Percentiles rank a stretch among this genome's conserved stretches.
Conservation (phyloP, 2,329 filamentous ascomycete genomes). For the Xylariaceae sp. region DNA sequence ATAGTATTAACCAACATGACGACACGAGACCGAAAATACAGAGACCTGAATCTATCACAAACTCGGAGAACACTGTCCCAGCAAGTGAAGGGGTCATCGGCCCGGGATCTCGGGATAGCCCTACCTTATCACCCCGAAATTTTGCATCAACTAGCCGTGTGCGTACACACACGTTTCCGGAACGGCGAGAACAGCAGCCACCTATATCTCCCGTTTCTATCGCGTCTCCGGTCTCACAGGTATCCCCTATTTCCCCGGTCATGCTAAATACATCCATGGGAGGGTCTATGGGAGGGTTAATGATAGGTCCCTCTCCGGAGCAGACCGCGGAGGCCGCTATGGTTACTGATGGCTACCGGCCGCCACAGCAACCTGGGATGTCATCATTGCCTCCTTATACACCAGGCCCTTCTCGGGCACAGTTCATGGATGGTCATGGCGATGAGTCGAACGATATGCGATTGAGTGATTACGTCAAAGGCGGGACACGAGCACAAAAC, state of each 20-base stretch:
- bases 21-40: slow-evolving; percentile 8
- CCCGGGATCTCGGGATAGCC: slow-evolving; percentile 2
- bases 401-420: slow-evolving; percentile 30
- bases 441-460: slow-evolving; percentile 41
- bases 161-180: not conserved
- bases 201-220: slow-evolving; percentile 24
- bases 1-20: slow-evolving; percentile 16
- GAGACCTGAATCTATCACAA: slow-evolving; percentile 3
- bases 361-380: slow-evolving; percentile 18
- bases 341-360: slow-evolving; percentile 37
- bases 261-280: slow-evolving; percentile 15
- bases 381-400: slow-evolving; percentile 39
- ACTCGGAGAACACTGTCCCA: not conserved
- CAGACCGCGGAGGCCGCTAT: slow-evolving; percentile 35
- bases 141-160: slow-evolving; percentile 4
- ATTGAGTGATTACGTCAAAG: slow-evolving; percentile 43
- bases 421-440: slow-evolving; percentile 39
- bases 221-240: slow-evolving; percentile 20
- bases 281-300: slow-evolving; percentile 17
- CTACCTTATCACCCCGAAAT: slow-evolving; percentile 9
- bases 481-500: slow-evolving; percentile 40
- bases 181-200: slow-evolving; percentile 7
- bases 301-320: slow-evolving; percentile 22
- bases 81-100: slow-evolving; percentile 14
- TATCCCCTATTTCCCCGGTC: slow-evolving; percentile 27